Conservation (phyloP, 1,139 yeast genomes). For the Tardiomyces digboiensis region DNA sequence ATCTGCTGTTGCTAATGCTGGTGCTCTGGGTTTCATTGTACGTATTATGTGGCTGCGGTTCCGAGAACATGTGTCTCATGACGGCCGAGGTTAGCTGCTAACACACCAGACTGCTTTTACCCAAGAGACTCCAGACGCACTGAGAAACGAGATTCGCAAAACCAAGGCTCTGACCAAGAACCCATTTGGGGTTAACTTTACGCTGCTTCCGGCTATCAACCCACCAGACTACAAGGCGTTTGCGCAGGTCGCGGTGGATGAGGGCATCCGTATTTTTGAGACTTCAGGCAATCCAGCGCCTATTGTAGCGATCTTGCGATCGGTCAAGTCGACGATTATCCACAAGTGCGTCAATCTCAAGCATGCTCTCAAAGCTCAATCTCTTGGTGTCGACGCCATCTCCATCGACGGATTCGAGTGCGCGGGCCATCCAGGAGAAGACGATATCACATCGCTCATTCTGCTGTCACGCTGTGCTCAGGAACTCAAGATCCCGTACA, state of each 20-base stretch:
- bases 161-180: conserved; percentile 16
- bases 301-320: conserved; percentile 8
- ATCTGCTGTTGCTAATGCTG: conserved; percentile 29
- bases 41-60: background rate
- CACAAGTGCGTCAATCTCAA: conserved; percentile 26
- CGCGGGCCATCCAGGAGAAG: conserved; percentile 31
- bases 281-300: conserved; percentile 27
- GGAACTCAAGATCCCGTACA: conserved; percentile 22
- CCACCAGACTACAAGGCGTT: conserved; percentile 26
- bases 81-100: background rate
- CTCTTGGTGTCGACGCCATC: conserved; percentile 26
- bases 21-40: conserved; percentile 24
- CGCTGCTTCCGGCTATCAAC: conserved; percentile 26
- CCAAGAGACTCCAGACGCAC: conserved; percentile 24
- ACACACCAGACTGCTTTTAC: conserved; percentile 22
- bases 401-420: conserved; percentile 29
- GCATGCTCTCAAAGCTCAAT: conserved; percentile 26
- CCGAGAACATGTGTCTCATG: background rate
- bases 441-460: conserved; percentile 23
- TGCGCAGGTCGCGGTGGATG: conserved; percentile 27
- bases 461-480: conserved; percentile 23
- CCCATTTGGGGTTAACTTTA: conserved; percentile 29
- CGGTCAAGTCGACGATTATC: conserved; percentile 15
- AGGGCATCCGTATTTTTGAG: conserved; percentile 26
- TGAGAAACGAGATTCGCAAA: conserved; percentile 22